Evolutionary conservation across 1,139 yeast genomes (phyloP).

Genomic region (Candida mesenterica): DNA sequence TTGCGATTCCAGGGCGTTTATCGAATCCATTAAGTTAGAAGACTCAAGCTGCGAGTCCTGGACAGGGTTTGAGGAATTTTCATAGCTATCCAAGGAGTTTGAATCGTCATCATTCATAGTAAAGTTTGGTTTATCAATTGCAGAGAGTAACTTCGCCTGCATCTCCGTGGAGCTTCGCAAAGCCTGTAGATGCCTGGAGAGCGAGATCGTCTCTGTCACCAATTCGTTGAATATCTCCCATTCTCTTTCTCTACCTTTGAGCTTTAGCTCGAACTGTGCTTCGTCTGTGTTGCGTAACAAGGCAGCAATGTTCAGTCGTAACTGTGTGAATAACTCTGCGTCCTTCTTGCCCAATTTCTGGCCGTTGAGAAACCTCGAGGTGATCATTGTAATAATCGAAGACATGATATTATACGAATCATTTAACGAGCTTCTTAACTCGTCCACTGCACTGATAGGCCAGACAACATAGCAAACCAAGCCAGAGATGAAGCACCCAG

Average conservation of each 20-base stretch:
- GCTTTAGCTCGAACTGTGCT: slow-evolving; percentile 57
- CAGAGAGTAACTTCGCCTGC: slow-evolving; percentile 50
- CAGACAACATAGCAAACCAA: slow-evolving; percentile 58
- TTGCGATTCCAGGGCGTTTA: no score
- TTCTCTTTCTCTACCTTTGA: slow-evolving; percentile 56
- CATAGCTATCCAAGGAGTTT: not conserved
- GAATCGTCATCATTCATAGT: not conserved
- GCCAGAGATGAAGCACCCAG: slow-evolving; percentile 63
- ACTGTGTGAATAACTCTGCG: slow-evolving; percentile 30
- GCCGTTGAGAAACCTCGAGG: slow-evolving; percentile 56
- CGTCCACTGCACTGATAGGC: slow-evolving; percentile 59
- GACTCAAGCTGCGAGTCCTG: no score
- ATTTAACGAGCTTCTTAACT: slow-evolving; percentile 48
- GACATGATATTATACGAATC: slow-evolving; percentile 57
- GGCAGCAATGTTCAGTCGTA: slow-evolving; percentile 39
- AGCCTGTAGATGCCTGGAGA: slow-evolving; percentile 65
- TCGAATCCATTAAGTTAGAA: no score
- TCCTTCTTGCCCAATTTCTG: slow-evolving; percentile 42
- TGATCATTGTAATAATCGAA: slow-evolving; percentile 45
- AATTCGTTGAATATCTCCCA: slow-evolving; percentile 44
- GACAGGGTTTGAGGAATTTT: not conserved
- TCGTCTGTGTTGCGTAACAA: slow-evolving; percentile 55
- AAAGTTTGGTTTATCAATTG: not conserved
- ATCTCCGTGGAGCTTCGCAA: slow-evolving; percentile 66
- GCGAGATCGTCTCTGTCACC: slow-evolving; percentile 50